phyloP scores from a whole-genome alignment of 2,329 filamentous ascomycete genomes.

The Fusarium clavum region DNA sequence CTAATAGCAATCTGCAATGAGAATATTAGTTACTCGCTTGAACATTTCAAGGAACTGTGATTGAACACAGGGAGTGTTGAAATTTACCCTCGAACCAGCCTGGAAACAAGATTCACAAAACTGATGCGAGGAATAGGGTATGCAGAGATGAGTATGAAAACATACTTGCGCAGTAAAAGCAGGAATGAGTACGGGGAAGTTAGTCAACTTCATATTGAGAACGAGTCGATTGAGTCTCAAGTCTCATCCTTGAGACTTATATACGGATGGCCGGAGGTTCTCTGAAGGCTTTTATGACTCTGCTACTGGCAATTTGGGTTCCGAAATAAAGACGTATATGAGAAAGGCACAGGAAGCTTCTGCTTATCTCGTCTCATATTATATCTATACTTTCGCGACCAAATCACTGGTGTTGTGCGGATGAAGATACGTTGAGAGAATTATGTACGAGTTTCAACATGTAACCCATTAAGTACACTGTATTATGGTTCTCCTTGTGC shows the following conservation, averaged over 20 bases:
- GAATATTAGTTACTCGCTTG: background rate
- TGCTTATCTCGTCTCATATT: slow-evolving; percentile 9
- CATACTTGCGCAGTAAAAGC: slow-evolving; percentile 54
- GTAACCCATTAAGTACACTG: slow-evolving; percentile 11
- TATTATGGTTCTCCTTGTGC: slow-evolving; percentile 1
- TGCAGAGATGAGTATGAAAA: background rate
- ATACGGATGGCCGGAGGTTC: background rate
- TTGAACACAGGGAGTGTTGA: background rate
- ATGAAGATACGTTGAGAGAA: background rate
- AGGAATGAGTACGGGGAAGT: slow-evolving; percentile 53
- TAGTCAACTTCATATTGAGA: slow-evolving; percentile 47
- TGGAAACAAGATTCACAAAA: background rate
- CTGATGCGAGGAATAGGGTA: background rate
- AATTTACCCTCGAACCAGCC: background rate
- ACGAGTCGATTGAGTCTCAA: background rate
- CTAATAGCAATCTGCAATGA: slow-evolving; percentile 51
- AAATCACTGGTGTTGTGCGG: slow-evolving; percentile 2
- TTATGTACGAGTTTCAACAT: slow-evolving; percentile 3
- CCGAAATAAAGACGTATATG: background rate
- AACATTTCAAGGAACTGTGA: background rate
- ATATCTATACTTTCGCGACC: slow-evolving; percentile 26
- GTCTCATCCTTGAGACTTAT: slow-evolving; percentile 23
- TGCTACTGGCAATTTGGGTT: background rate
- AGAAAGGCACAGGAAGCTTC: background rate
- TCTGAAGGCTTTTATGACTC: slow-evolving; percentile 10